These are phyloP conservation scores for Penicillium roqueforti DNA, from an alignment of 495 filamentous ascomycete species.

Conservation along the genomic window DNA sequence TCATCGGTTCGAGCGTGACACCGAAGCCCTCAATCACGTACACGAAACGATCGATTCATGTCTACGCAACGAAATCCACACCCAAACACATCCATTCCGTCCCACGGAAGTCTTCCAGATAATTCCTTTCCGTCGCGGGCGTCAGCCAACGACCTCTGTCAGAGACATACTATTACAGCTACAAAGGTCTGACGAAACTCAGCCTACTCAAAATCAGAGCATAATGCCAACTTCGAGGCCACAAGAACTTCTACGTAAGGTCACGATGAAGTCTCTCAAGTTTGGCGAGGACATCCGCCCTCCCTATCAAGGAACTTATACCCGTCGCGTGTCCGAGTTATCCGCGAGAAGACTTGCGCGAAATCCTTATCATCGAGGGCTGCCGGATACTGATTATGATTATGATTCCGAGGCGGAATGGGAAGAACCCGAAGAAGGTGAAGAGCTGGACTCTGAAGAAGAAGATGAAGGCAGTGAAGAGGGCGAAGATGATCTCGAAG, in stretches of 20 bases:
- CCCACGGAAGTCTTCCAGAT: conserved; percentile 58
- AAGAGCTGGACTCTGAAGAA: conserved; percentile 70
- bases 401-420: conserved; percentile 98
- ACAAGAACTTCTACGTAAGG: conserved; percentile 51
- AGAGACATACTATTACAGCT: conserved; percentile 61
- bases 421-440: conserved; percentile 78
- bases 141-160: conserved; percentile 51
- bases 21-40: conserved; percentile 45
- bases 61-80: conserved; percentile 21
- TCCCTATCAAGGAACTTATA: conserved; percentile 83
- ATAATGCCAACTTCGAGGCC: conserved; percentile 30
- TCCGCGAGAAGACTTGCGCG: conserved; percentile 58
- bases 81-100: conserved; percentile 41
- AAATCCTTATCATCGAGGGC: conserved; percentile 58
- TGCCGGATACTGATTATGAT: conserved; percentile 79
- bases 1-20: conserved; percentile 52
- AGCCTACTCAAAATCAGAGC: conserved; percentile 2
- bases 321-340: conserved; percentile 46
- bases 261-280: conserved; percentile 72
- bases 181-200: conserved; percentile 32
- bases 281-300: conserved; percentile 88
- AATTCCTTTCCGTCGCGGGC: conserved; percentile 47
- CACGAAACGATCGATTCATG: conserved; percentile 47
- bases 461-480: conserved; percentile 63
- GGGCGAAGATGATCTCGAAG: conserved; percentile 53